These are phyloP conservation scores for Phialophora chinensis DNA, from an alignment of 2,329 filamentous ascomycete genomes.

Conservation along the genomic window DNA sequence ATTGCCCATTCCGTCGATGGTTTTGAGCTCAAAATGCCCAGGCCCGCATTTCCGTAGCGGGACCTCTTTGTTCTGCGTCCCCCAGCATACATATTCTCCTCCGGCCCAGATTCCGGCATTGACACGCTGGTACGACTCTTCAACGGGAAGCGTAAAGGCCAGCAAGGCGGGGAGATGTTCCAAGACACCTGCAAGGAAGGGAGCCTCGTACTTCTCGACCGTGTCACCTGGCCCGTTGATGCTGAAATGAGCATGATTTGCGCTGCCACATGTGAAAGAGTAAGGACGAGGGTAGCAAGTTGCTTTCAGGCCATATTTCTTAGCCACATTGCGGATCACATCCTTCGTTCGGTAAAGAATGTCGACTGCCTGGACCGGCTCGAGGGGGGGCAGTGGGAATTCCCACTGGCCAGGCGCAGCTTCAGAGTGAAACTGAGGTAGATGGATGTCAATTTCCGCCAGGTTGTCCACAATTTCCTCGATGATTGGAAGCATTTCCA, in stretches of 20 bases:
- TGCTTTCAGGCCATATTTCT: slow-evolving; percentile 66
- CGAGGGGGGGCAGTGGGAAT: slow-evolving; percentile 68
- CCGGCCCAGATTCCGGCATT: slow-evolving; percentile 75
- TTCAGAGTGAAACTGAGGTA: slow-evolving; percentile 78
- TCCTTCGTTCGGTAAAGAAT: slow-evolving; percentile 73
- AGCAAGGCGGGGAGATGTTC: slow-evolving; percentile 68
- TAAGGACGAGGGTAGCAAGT: slow-evolving; percentile 78
- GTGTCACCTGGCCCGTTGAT: slow-evolving; percentile 56
- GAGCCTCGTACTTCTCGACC: slow-evolving; percentile 52
- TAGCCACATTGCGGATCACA: slow-evolving; percentile 69
- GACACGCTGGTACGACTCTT: slow-evolving; percentile 71
- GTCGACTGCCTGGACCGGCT: slow-evolving; percentile 73
- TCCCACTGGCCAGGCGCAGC: slow-evolving; percentile 77
- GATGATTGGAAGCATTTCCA: slow-evolving; percentile 63
- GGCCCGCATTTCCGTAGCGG: slow-evolving; percentile 70
- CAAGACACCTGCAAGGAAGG: slow-evolving; percentile 76
- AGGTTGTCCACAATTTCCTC: slow-evolving; percentile 70
- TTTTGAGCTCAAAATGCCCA: slow-evolving; percentile 79
- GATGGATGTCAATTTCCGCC: slow-evolving; percentile 65
- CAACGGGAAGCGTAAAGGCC: slow-evolving; percentile 71
- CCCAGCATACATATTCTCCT: slow-evolving; percentile 80
- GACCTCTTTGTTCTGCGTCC: slow-evolving; percentile 78
- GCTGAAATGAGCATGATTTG: slow-evolving; percentile 73
- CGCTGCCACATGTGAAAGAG: slow-evolving; percentile 63
- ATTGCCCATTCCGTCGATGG: slow-evolving; percentile 79